Conservation (phyloP, 2,329 filamentous ascomycete species). For the Colletotrichum camelliae region DNA sequence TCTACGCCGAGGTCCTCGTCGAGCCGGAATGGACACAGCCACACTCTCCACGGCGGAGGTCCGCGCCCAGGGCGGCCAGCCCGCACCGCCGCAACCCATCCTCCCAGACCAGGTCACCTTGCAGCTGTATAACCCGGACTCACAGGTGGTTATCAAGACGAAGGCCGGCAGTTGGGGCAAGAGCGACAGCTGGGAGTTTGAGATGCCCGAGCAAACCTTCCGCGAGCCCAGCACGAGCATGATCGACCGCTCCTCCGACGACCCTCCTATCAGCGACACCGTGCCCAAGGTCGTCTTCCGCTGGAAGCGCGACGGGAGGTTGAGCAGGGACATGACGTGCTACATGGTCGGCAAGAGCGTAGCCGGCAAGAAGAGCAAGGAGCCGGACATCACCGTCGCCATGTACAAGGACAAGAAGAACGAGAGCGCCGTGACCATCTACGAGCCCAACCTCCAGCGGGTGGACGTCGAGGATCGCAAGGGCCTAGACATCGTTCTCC, state of each 20-base stretch:
- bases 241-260: slow-evolving; percentile 73
- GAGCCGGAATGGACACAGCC: slow-evolving; percentile 87
- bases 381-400: slow-evolving; percentile 95
- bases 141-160: slow-evolving; percentile 74
- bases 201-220: slow-evolving; percentile 87
- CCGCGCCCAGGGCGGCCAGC: slow-evolving; percentile 68
- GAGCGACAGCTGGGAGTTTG: slow-evolving; percentile 86
- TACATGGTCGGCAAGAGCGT: slow-evolving; percentile 82
- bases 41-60: slow-evolving; percentile 82
- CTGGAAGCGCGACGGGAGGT: slow-evolving; percentile 87
- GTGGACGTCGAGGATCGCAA: slow-evolving; percentile 95
- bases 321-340: slow-evolving; percentile 88
- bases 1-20: slow-evolving; percentile 87
- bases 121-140: slow-evolving; percentile 93
- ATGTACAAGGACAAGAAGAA: slow-evolving; percentile 76
- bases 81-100: slow-evolving; percentile 68
- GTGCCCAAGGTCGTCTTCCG: slow-evolving; percentile 82
- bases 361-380: slow-evolving; percentile 78
- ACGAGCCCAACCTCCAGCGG: slow-evolving; percentile 89
- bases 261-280: slow-evolving; percentile 43
- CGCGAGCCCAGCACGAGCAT: slow-evolving; percentile 77
- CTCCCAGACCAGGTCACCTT: slow-evolving; percentile 82
- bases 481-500: slow-evolving; percentile 83
- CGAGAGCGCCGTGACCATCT: slow-evolving; percentile 77
- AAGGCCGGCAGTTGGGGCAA: slow-evolving; percentile 81